Evolutionary conservation across 2,329 filamentous ascomycete genomes (phyloP).

Genomic region (Tolypocladium amazonense): DNA sequence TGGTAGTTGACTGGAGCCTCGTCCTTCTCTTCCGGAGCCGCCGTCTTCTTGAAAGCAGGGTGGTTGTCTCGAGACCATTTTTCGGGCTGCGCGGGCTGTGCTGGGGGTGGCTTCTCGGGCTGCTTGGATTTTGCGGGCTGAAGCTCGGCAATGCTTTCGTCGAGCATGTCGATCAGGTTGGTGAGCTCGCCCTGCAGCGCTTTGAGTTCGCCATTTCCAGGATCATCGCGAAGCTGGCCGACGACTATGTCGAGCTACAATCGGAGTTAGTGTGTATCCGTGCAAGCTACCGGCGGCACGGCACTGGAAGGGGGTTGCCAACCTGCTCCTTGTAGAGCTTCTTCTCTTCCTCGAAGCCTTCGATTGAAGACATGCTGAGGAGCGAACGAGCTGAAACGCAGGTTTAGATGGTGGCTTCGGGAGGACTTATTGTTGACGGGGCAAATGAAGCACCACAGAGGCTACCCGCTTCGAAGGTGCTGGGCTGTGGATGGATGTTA

Average conservation of each 20-base stretch:
- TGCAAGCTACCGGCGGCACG: background rate
- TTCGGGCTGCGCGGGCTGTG: slow-evolving; percentile 42
- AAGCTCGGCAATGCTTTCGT: slow-evolving; percentile 73
- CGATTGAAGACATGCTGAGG: slow-evolving; percentile 18
- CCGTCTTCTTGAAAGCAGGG: slow-evolving; percentile 56
- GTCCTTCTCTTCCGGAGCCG: slow-evolving; percentile 39
- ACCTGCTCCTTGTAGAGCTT: slow-evolving; percentile 48
- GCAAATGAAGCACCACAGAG: background rate
- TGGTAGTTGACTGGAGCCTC: slow-evolving; percentile 52
- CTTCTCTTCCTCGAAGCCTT: slow-evolving; percentile 40
- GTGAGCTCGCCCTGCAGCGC: slow-evolving; percentile 72
- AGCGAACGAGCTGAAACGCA: background rate
- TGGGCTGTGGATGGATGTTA: background rate
- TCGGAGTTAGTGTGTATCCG: slow-evolving; percentile 8
- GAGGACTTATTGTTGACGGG: background rate
- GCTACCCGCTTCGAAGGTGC: background rate
- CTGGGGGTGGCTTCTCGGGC: slow-evolving; percentile 32
- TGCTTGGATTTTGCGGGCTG: slow-evolving; percentile 39
- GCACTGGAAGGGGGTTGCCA: slow-evolving; percentile 7
- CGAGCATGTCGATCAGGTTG: slow-evolving; percentile 67
- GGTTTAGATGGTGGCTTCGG: too few relatives aligned
- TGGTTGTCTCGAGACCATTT: slow-evolving; percentile 78
- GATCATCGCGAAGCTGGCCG: slow-evolving; percentile 66
- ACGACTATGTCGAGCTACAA: slow-evolving; percentile 66
- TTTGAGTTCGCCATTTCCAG: slow-evolving; percentile 68